Evolutionary conservation across 257 asterid genomes (phyloP), one percentile per base, ranked within the genome.

Genomic region (Solanum pimpinellifolium): DNA sequence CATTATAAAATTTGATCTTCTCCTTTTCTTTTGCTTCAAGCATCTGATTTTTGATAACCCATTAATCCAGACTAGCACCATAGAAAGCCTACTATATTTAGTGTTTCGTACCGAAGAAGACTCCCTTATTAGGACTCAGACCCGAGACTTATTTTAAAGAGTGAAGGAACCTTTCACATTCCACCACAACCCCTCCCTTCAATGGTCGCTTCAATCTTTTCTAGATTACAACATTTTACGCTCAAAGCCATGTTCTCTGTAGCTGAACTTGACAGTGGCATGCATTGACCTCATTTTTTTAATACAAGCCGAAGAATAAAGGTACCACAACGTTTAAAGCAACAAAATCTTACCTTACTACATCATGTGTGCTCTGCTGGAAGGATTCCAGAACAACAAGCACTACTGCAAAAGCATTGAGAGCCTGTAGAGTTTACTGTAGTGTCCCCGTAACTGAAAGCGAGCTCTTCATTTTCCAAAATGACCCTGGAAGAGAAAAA

Each of bases 331-430:
- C 29, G n/a, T 42, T 42, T 13, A 42, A 41, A n/a, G n/a, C 60
- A 76, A 42, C 9, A 46, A 46, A 42, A 42, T 42, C 37, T 25
- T 77, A 77, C 62, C 84, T 44, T 44, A 44, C 62, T 37, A 83
- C 87, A 89, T 95, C 93, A 96, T 85, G 98, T 95, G 39, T 85
- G 83, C 86, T 97, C 98, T 46, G 96, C 95, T 83, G 98, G 99
- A 85, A 97, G 90, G 84, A 90, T 39, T 21, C 98, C 98, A 60
- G 85, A 86, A 90, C 98, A 97, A 44, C 89, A 88, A 86, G 91
- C 78, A 91, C 93, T 89, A 37, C 94, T 93, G 56, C 98, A 97
- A 76, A 94, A 97, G 84, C 99, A 97, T 7, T 88, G 94, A 47
- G 87, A 90, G 16, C 94, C 93, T 44, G 90, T 86, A 6, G 89